Evolutionary conservation across 2,329 filamentous ascomycete species (phyloP).

Genomic region (Bipolaris bicolor): DNA sequence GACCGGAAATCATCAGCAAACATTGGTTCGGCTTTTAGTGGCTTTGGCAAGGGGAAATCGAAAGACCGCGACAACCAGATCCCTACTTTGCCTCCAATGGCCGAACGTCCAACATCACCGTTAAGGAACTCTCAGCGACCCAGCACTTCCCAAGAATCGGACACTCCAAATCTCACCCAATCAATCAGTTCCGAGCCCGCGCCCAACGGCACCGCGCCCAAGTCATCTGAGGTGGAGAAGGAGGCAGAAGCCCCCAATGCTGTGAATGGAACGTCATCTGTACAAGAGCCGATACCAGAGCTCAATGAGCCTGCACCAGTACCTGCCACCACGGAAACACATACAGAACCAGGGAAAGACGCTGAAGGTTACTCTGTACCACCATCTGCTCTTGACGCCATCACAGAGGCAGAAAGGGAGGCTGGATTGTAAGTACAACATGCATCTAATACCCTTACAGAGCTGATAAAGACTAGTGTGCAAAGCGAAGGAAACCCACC

Average conservation of each 20-base stretch:
- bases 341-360: conserved; percentile 62
- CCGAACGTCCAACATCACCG: conserved; percentile 45
- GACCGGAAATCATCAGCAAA: conserved; percentile 61
- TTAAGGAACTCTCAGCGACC: conserved; percentile 36
- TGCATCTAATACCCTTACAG: background rate
- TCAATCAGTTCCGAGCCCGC: conserved; percentile 32
- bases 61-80: conserved; percentile 63
- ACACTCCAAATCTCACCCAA: conserved; percentile 42
- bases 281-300: conserved; percentile 43
- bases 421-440: conserved; percentile 48
- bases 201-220: conserved; percentile 42
- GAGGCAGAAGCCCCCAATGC: conserved; percentile 26
- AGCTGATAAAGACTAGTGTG: conserved; percentile 16
- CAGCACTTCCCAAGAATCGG: conserved; percentile 40
- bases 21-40: conserved; percentile 63
- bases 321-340: conserved; percentile 29
- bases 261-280: conserved; percentile 39
- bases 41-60: conserved; percentile 68
- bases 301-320: conserved; percentile 47
- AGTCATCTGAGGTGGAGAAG: conserved; percentile 27
- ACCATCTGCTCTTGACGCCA: conserved; percentile 61
- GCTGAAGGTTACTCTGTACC: conserved; percentile 80
- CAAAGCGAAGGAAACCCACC: conserved; percentile 33
- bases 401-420: conserved; percentile 75
- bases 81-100: conserved; percentile 40